Evolutionary conservation across 2,329 filamentous ascomycete species (phyloP).

Genomic region (Ceratocystis alfenasii): DNA sequence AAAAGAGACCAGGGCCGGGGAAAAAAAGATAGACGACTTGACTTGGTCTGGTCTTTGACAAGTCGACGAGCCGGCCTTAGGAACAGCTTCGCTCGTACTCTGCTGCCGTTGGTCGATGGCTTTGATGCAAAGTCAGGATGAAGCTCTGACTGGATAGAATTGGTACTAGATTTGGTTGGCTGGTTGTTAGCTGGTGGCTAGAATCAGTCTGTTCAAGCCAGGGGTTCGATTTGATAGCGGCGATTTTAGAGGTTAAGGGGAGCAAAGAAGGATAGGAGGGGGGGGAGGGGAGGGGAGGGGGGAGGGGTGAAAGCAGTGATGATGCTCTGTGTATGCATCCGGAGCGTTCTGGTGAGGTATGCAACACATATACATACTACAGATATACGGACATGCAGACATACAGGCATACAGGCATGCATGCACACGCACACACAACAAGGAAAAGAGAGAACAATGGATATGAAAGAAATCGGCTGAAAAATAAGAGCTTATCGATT

Average conservation of each 20-base stretch:
- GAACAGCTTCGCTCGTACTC: background rate
- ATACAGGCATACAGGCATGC: background rate
- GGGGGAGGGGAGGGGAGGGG: background rate
- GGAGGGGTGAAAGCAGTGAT: conserved; percentile 4
- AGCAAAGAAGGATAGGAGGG: background rate
- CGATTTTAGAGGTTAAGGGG: background rate
- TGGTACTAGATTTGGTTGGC: background rate
- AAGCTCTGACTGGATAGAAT: conserved; percentile 4
- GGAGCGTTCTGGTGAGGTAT: too few relatives aligned
- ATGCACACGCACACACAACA: background rate
- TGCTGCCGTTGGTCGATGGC: background rate
- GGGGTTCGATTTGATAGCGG: conserved; percentile 5
- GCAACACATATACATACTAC: background rate
- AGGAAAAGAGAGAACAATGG: background rate
- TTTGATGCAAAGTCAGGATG: background rate
- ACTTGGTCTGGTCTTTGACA: background rate
- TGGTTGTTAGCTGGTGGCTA: background rate
- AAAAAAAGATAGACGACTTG: background rate
- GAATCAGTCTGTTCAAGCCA: conserved; percentile 1
- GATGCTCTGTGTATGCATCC: background rate
- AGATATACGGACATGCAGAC: background rate
- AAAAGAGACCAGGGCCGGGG: background rate
- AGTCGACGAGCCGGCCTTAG: background rate
- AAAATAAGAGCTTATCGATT: background rate
- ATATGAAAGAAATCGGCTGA: background rate